A percentile compares a stretch with the other conserved stretches of the same genome.
Conservation (phyloP, 192 early-diverging fungal species). For the Diversispora epigaea region DNA sequence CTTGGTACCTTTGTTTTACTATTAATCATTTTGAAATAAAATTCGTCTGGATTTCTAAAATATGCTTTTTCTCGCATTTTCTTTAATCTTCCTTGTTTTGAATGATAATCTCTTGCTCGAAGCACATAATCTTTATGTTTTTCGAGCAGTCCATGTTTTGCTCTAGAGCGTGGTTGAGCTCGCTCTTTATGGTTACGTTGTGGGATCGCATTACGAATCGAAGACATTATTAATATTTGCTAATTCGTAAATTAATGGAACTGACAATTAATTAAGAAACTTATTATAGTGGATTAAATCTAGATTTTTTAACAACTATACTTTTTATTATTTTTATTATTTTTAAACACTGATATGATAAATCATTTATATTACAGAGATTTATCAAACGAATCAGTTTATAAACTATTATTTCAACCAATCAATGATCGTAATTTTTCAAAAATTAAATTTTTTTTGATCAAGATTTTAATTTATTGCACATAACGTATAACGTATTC, state of each 20-base stretch:
- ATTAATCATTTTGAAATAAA: slow-evolving; percentile 97
- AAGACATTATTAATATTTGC: slow-evolving; percentile 45
- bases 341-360: too few species aligned
- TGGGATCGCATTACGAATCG: slow-evolving; percentile 80
- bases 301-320: too few species aligned
- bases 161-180: slow-evolving; percentile 62
- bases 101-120: slow-evolving; percentile 87
- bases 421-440: too few species aligned
- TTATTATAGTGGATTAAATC: too few species aligned
- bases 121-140: slow-evolving; percentile 98
- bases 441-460: too few species aligned
- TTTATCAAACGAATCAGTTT: too few species aligned
- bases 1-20: slow-evolving; percentile 66
- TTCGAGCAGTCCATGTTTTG: slow-evolving; percentile 81
- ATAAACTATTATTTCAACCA: too few species aligned
- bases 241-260: neutral
- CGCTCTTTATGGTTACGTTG: slow-evolving; percentile 90
- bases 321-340: too few species aligned
- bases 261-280: neutral
- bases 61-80: slow-evolving; percentile 83
- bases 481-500: too few species aligned
- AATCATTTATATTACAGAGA: too few species aligned
- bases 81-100: slow-evolving; percentile 84
- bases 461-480: too few species aligned
- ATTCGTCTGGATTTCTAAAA: slow-evolving; percentile 93